These are phyloP conservation scores for Lentinula guzmanii DNA, from an alignment of 768 basidiomycete species.

Conservation along the genomic window DNA sequence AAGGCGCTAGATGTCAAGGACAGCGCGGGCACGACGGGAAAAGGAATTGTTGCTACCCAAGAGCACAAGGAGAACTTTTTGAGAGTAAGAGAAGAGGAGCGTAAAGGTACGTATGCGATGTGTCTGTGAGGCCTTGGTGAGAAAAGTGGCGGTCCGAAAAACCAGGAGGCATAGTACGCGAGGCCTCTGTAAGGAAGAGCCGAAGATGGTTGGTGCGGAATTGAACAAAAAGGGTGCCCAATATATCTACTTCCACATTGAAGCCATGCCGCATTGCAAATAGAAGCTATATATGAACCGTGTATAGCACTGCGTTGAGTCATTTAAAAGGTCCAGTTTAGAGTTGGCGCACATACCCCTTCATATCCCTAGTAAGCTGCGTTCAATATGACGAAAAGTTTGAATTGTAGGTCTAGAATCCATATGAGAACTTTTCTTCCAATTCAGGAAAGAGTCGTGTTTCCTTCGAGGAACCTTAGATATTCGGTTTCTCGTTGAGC, in stretches of 20 bases:
- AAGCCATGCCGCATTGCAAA: slow-evolving; percentile 1
- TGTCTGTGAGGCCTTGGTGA: too few relatives aligned
- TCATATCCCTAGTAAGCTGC: too few relatives aligned
- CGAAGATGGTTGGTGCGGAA: background rate
- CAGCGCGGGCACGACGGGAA: too few relatives aligned
- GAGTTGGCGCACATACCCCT: background rate
- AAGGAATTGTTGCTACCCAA: too few relatives aligned
- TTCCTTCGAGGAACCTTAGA: background rate
- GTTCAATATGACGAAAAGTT: too few relatives aligned
- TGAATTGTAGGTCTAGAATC: background rate
- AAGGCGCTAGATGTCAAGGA: too few relatives aligned
- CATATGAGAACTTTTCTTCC: background rate
- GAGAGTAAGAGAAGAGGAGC: too few relatives aligned
- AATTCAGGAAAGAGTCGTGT: background rate
- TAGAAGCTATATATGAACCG: background rate
- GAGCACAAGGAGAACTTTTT: too few relatives aligned
- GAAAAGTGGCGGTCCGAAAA: too few relatives aligned
- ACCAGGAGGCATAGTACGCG: too few relatives aligned
- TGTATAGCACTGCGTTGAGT: background rate
- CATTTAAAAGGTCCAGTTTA: background rate
- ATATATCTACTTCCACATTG: background rate
- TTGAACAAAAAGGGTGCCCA: background rate
- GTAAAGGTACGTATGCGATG: too few relatives aligned
- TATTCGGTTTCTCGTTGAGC: background rate
- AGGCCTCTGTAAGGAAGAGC: background rate